These are phyloP conservation scores for Petrea volubilis DNA, from an alignment of 257 asterid species.

Conservation along the genomic window DNA sequence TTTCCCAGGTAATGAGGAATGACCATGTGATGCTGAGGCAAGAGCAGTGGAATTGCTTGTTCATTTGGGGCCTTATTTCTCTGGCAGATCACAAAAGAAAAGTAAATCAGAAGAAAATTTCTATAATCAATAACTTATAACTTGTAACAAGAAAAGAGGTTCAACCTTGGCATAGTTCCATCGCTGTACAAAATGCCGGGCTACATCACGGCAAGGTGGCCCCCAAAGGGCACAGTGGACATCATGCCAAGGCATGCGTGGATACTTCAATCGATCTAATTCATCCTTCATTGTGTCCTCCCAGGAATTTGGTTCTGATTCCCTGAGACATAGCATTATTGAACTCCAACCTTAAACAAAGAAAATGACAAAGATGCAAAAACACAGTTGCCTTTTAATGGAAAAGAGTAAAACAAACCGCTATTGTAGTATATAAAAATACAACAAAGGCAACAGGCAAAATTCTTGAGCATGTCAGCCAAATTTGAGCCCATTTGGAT, in stretches of 20 bases:
- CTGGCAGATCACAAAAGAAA: conserved; percentile 46
- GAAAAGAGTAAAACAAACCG: neutral
- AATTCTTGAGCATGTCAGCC: conserved; percentile 1
- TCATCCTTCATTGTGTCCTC: conserved; percentile 95
- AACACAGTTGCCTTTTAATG: conserved; percentile 11
- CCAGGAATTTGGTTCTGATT: conserved; percentile 96
- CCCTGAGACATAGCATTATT: conserved; percentile 53
- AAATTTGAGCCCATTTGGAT: conserved; percentile 8
- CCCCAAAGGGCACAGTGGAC: conserved; percentile 99
- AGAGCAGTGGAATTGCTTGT: conserved; percentile 84
- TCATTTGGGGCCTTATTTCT: conserved; percentile 90
- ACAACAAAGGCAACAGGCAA: conserved; percentile 10
- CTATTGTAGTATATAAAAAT: conserved; percentile 13
- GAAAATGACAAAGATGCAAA: conserved; percentile 11
- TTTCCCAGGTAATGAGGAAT: conserved; percentile 94
- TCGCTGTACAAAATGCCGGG: conserved; percentile 93
- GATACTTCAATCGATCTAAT: conserved; percentile 69
- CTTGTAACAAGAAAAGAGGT: conserved; percentile 21
- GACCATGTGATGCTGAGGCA: conserved; percentile 99
- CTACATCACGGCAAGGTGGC: conserved; percentile 90
- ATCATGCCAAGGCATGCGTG: conserved; percentile 99
- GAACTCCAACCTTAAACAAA: conserved; percentile 16
- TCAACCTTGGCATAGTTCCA: conserved; percentile 97
- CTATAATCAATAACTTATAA: neutral
- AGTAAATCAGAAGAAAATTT: conserved; percentile 27